A percentile compares a stretch with the other conserved stretches of the same genome.
Conservation (phyloP, 805 yeast species). For the Spathaspora girioi region DNA sequence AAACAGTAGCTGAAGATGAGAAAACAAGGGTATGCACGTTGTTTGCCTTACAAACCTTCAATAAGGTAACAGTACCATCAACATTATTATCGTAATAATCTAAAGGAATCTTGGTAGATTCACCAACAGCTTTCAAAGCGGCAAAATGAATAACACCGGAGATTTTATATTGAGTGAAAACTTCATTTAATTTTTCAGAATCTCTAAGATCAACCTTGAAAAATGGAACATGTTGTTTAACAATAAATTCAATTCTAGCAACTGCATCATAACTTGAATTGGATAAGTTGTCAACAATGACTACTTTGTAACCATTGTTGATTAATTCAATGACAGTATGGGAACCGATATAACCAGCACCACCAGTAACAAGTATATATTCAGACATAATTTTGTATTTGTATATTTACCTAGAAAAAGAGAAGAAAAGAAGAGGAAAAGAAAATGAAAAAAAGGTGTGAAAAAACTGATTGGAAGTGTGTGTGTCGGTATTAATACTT, state of each 20-base stretch:
- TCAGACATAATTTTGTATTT: conserved; percentile 8
- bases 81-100: conserved; percentile 68
- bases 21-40: conserved; percentile 57
- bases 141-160: conserved; percentile 74
- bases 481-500: not conserved
- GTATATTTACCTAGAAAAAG: not conserved
- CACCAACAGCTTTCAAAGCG: conserved; percentile 81
- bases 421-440: not conserved
- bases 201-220: conserved; percentile 55
- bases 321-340: conserved; percentile 68
- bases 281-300: conserved; percentile 67
- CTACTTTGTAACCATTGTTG: conserved; percentile 60
- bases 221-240: conserved; percentile 50
- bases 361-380: conserved; percentile 70
- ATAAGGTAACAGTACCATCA: conserved; percentile 56
- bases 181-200: conserved; percentile 39
- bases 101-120: conserved; percentile 64
- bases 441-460: not conserved
- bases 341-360: conserved; percentile 85
- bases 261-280: conserved; percentile 68
- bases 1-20: conserved; percentile 78
- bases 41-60: conserved; percentile 48
- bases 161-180: conserved; percentile 49
- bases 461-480: not conserved
- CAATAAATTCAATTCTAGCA: conserved; percentile 55